A percentile compares a stretch with the other conserved stretches of the same genome.
Conservation (phyloP, 148 eudicot species). For the Spergularia bocconei region DNA sequence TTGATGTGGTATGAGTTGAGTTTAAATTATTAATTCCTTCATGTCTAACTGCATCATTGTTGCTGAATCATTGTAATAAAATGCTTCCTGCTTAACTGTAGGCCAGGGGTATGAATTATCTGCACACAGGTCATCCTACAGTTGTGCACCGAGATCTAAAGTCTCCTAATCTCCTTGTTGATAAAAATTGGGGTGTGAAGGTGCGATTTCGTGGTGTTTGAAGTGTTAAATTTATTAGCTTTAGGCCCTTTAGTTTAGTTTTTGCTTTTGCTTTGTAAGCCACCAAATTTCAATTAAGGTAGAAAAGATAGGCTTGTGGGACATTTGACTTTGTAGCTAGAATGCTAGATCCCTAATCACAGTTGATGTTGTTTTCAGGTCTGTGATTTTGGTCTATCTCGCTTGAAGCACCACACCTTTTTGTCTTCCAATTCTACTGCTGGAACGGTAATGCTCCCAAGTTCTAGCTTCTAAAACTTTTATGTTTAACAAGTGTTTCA, state of each 20-base stretch:
- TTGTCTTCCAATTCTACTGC: constrained; percentile 91
- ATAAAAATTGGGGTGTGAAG: constrained; percentile 97
- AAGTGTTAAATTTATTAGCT: background rate
- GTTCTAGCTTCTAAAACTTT: background rate
- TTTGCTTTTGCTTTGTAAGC: background rate
- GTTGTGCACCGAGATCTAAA: constrained; percentile 97
- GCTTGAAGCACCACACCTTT: constrained; percentile 86
- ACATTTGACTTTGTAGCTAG: background rate
- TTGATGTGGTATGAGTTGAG: constrained; percentile 77
- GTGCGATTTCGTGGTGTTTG: constrained; percentile 36
- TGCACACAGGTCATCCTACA: constrained; percentile 85
- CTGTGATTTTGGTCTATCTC: constrained; percentile 94
- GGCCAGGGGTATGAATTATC: constrained; percentile 99
- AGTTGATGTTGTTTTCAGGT: constrained; percentile 49
- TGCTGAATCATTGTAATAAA: constrained; percentile 11
- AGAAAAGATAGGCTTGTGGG: background rate
- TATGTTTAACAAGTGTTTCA: background rate
- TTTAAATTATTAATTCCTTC: background rate
- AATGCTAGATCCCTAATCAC: constrained; percentile 12
- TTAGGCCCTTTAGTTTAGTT: background rate
- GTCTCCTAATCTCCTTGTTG: constrained; percentile 95
- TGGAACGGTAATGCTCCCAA: constrained; percentile 72
- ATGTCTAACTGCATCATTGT: background rate
- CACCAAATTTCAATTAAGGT: background rate
- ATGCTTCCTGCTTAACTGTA: constrained; percentile 34